Percentiles rank a stretch among this genome's conserved stretches.
Conservation (phyloP, 2,329 filamentous ascomycete species). For the Biscogniauxia mediterranea region DNA sequence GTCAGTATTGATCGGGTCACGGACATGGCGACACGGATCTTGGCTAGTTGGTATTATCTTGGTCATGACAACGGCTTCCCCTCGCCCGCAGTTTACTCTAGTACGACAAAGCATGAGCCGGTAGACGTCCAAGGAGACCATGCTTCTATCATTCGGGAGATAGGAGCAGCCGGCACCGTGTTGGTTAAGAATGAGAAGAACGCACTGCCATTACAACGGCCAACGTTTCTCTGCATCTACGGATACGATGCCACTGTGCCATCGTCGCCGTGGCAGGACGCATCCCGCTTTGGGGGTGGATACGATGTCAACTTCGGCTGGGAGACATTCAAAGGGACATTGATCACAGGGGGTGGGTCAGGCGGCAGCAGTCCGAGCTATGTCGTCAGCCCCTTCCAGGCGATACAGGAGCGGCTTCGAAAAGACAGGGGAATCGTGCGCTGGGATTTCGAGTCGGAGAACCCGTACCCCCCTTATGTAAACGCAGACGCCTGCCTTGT, state of each 20-base stretch:
- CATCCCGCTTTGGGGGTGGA: slow-evolving; percentile 9
- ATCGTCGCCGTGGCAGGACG: slow-evolving; percentile 8
- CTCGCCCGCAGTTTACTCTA: slow-evolving; percentile 62
- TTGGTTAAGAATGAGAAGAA: slow-evolving; percentile 68
- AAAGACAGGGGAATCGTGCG: slow-evolving; percentile 10
- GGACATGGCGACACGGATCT: slow-evolving; percentile 81
- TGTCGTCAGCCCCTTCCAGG: slow-evolving; percentile 68
- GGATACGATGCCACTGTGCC: slow-evolving; percentile 53
- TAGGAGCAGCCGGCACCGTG: slow-evolving; percentile 77
- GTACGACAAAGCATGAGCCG: slow-evolving; percentile 57
- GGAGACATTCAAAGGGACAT: slow-evolving; percentile 58
- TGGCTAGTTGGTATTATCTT: slow-evolving; percentile 84
- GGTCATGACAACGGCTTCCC: slow-evolving; percentile 72
- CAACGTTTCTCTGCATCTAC: slow-evolving; percentile 13
- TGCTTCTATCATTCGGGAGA: slow-evolving; percentile 65
- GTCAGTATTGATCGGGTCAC: slow-evolving; percentile 76
- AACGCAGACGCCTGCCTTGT: slow-evolving; percentile 76
- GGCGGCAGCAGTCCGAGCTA: slow-evolving; percentile 82
- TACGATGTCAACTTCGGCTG: slow-evolving; percentile 13
- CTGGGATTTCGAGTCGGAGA: slow-evolving; percentile 13
- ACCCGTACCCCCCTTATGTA: slow-evolving; percentile 40
- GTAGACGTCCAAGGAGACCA: slow-evolving; percentile 73
- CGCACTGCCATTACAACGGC: slow-evolving; percentile 14
- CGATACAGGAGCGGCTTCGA: slow-evolving; percentile 50
- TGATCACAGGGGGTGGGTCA: slow-evolving; percentile 83